These are phyloP conservation scores for Calcarisporium arbuscula DNA, from an alignment of 2,329 filamentous ascomycete species.

Conservation along the genomic window DNA sequence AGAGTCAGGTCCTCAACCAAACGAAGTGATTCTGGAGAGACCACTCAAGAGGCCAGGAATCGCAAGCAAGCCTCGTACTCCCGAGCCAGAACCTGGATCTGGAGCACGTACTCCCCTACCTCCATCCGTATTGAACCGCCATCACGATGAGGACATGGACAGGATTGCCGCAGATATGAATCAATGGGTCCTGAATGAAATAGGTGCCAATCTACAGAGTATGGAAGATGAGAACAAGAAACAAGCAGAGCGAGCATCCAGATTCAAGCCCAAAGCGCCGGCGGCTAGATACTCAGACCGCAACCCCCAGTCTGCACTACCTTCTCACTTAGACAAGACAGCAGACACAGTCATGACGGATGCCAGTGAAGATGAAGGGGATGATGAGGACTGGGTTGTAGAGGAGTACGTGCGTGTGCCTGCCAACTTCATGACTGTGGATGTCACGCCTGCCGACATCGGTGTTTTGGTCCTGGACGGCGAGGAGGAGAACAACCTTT, in stretches of 20 bases:
- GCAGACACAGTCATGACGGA: constrained; percentile 30
- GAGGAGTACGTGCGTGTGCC: constrained; percentile 60
- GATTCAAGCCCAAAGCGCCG: constrained; percentile 51
- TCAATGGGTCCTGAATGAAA: constrained; percentile 52
- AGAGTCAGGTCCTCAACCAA: constrained; percentile 4
- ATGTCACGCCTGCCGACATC: constrained; percentile 43
- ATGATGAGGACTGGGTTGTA: constrained; percentile 55
- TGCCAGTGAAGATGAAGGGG: constrained; percentile 36
- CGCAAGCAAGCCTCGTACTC: constrained; percentile 17
- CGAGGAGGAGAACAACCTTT: constrained; percentile 53
- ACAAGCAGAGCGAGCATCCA: constrained; percentile 25
- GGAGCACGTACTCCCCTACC: constrained; percentile 22
- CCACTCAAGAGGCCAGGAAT: constrained; percentile 28
- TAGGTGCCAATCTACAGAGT: constrained; percentile 44
- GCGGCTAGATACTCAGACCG: constrained; percentile 49
- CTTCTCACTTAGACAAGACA: background rate
- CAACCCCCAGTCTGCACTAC: constrained; percentile 34
- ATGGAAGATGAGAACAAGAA: constrained; percentile 35
- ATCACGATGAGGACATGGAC: constrained; percentile 40
- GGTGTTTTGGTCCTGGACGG: constrained; percentile 51
- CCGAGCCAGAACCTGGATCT: constrained; percentile 14
- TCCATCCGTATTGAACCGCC: constrained; percentile 23
- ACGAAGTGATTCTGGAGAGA: constrained; percentile 13
- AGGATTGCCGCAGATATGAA: constrained; percentile 50
- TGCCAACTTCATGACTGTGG: constrained; percentile 39